Percentiles rank a stretch among this genome's conserved stretches.
Evolutionary conservation across 1,284 basidiomycete species (phyloP).

Genomic region (Ceratobasidium papillatum): DNA sequence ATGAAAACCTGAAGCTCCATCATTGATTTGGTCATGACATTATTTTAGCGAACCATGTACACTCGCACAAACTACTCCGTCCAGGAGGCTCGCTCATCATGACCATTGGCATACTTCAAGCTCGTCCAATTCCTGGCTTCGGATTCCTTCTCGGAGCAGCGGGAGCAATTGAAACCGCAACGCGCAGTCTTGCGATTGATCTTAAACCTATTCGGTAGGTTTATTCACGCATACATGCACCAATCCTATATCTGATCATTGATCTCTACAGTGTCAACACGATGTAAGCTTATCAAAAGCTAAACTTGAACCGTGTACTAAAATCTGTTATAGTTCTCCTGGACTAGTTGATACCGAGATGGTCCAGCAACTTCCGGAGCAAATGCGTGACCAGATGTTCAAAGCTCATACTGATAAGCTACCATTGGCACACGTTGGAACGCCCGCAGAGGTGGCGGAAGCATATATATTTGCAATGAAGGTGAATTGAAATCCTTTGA

Average conservation of each 20-base stretch:
- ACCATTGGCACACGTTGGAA: constrained; percentile 10
- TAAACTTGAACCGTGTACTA: too few species aligned
- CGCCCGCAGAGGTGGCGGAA: constrained; percentile 39
- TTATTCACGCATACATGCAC: neutral
- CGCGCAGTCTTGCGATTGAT: constrained; percentile 15
- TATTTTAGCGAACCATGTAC: constrained; percentile 11
- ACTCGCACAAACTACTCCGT: neutral
- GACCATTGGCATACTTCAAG: neutral
- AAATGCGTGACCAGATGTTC: neutral
- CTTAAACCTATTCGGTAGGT: constrained; percentile 22
- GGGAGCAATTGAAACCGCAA: constrained; percentile 18
- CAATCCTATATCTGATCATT: neutral
- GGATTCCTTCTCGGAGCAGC: neutral
- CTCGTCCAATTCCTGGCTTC: neutral
- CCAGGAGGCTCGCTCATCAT: constrained; percentile 13
- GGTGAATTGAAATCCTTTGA: neutral
- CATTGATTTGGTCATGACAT: neutral
- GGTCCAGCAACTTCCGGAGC: neutral
- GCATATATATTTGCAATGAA: constrained; percentile 41
- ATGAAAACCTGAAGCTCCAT: neutral
- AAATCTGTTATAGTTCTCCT: neutral
- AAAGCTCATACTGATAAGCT: neutral
- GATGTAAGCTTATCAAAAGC: neutral
- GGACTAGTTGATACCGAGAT: constrained; percentile 33
- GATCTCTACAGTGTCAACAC: constrained; percentile 11